phyloP scores from a whole-genome alignment of 371 early-diverging fungal species.

The Globomyces sp. region DNA sequence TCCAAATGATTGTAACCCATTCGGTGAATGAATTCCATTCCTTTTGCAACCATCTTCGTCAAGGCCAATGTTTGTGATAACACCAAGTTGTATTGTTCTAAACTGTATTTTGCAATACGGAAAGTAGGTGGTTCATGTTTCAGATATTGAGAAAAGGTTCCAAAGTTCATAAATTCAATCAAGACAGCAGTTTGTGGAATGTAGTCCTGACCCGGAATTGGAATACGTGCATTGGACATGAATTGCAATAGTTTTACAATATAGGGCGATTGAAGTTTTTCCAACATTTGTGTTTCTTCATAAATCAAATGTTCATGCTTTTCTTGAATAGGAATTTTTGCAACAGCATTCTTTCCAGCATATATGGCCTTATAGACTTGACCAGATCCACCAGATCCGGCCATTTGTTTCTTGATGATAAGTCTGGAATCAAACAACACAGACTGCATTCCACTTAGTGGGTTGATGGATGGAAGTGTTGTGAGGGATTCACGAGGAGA shows the following conservation, averaged over 20 bases:
- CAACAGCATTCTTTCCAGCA: constrained; percentile 5
- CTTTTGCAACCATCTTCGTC: background rate
- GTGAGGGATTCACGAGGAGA: too few species aligned
- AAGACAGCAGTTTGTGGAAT: too few species aligned
- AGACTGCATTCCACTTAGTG: too few species aligned
- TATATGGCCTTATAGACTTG: constrained; percentile 12
- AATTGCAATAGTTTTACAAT: background rate
- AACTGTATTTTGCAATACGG: too few species aligned
- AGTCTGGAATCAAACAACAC: background rate
- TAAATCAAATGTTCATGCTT: constrained; percentile 11
- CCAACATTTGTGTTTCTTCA: constrained; percentile 2
- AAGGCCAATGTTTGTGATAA: background rate
- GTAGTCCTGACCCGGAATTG: background rate
- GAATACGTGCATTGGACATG: background rate
- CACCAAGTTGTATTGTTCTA: too few species aligned
- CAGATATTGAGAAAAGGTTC: too few species aligned
- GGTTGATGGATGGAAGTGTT: too few species aligned
- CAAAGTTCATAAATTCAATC: too few species aligned
- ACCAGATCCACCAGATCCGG: constrained; percentile 1
- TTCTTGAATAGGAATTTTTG: constrained; percentile 5
- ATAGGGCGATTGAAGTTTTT: background rate
- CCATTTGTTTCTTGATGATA: constrained; percentile 6
- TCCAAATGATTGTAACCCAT: constrained; percentile 7
- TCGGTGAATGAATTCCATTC: constrained; percentile 12
- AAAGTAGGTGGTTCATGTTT: too few species aligned